Evolutionary conservation across 805 yeast species (phyloP).

Genomic region (Kluyveromyces nonfermentans): DNA sequence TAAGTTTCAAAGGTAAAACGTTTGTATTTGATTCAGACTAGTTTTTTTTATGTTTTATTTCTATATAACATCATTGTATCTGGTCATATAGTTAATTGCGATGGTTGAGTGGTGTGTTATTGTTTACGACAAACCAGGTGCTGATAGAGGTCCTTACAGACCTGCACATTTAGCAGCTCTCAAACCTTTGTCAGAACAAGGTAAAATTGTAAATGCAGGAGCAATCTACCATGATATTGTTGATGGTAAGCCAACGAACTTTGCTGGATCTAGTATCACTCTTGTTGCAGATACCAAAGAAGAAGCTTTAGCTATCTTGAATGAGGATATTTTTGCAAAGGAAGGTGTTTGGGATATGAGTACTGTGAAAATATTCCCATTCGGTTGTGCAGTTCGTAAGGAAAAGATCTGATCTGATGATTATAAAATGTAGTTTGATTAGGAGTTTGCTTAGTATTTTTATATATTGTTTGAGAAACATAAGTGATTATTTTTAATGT

Average conservation of each 20-base stretch:
- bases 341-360: constrained; percentile 72
- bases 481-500: too few relatives aligned
- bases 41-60: background rate
- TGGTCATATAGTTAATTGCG: constrained; percentile 8
- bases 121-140: constrained; percentile 59
- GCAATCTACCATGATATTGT: constrained; percentile 42
- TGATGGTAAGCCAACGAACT: constrained; percentile 36
- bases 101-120: constrained; percentile 60
- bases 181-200: constrained; percentile 34
- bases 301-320: constrained; percentile 54
- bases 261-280: constrained; percentile 63
- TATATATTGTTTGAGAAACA: too few relatives aligned
- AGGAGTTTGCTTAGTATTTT: too few relatives aligned
- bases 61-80: background rate
- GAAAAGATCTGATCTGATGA: constrained; percentile 19
- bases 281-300: constrained; percentile 55
- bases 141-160: constrained; percentile 46
- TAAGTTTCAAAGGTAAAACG: constrained; percentile 44
- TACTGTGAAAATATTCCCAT: constrained; percentile 49
- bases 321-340: constrained; percentile 51
- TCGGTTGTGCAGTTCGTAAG: constrained; percentile 38
- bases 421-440: too few relatives aligned
- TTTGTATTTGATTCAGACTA: constrained; percentile 57
- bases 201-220: constrained; percentile 41
- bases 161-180: constrained; percentile 44